phyloP scores from a whole-genome alignment of 768 basidiomycete genomes.

The Leucosporidium creatinivorum region DNA sequence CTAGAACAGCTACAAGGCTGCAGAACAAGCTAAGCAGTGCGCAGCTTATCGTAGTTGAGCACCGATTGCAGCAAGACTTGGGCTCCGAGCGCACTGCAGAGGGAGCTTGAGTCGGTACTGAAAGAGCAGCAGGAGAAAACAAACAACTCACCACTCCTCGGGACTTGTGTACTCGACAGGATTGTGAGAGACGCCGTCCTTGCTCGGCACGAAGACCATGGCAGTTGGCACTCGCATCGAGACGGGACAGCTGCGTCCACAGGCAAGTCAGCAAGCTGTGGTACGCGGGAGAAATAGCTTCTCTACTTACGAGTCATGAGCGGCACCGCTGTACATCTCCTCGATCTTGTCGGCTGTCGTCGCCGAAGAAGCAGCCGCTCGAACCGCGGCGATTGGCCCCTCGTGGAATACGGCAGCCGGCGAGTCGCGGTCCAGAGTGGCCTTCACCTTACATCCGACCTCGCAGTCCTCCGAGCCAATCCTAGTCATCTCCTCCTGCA shows the following conservation, averaged over 20 bases:
- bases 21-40: too few relatives aligned
- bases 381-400: not conserved
- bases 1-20: too few relatives aligned
- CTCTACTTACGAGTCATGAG: not conserved
- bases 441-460: not conserved
- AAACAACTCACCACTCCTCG: conserved; percentile 1
- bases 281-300: not conserved
- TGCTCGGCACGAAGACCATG: conserved; percentile 17
- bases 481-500: not conserved
- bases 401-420: not conserved
- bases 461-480: not conserved
- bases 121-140: not conserved
- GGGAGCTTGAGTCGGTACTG: not conserved
- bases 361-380: not conserved
- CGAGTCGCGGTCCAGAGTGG: not conserved
- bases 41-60: conserved; percentile 1
- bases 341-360: not conserved
- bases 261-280: not conserved
- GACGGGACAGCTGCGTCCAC: not conserved
- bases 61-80: conserved; percentile 9
- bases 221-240: not conserved
- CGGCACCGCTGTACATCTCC: not conserved
- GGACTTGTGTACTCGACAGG: conserved; percentile 22
- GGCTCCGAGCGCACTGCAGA: conserved; percentile 1
- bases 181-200: conserved; percentile 26